A percentile compares a stretch with the other conserved stretches of the same genome.
Conservation (phyloP, 805 yeast genomes). For the Suhomyces prunicola region DNA sequence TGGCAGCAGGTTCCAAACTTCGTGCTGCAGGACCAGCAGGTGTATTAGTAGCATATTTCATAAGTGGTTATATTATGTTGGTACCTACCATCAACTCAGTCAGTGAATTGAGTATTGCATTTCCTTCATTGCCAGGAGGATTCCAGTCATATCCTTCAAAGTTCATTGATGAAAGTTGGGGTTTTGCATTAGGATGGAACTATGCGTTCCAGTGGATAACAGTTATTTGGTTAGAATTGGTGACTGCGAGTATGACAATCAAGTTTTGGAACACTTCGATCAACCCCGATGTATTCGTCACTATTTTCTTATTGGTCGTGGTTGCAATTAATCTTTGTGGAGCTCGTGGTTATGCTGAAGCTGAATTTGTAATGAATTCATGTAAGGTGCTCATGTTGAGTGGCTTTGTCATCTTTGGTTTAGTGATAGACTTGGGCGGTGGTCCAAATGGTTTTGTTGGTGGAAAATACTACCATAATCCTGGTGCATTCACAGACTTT, state of each 20-base stretch:
- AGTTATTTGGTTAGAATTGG: constrained; percentile 26
- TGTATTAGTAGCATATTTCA: constrained; percentile 20
- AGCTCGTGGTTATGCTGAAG: constrained; percentile 27
- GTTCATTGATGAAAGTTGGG: constrained; percentile 36
- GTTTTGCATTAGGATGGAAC: constrained; percentile 39
- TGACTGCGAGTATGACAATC: constrained; percentile 25
- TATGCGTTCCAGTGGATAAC: constrained; percentile 32
- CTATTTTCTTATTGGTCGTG: constrained; percentile 22
- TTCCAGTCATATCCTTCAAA: constrained; percentile 27
- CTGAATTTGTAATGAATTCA: constrained; percentile 28
- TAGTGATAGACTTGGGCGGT: constrained; percentile 23
- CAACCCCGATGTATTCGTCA: constrained; percentile 20
- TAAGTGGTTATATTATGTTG: constrained; percentile 24
- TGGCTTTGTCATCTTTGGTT: constrained; percentile 28
- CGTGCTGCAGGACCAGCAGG: constrained; percentile 24
- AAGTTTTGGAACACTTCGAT: constrained; percentile 24
- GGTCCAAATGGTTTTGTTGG: constrained; percentile 30
- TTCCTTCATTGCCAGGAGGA: constrained; percentile 25
- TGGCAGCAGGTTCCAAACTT: constrained; percentile 27
- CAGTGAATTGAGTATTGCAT: constrained; percentile 27
- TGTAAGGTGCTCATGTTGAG: constrained; percentile 22
- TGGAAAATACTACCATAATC: constrained; percentile 31
- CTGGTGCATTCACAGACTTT: constrained; percentile 27
- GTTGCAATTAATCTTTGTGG: constrained; percentile 23
- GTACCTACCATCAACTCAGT: constrained; percentile 27